Conservation (phyloP, 305 asterid species). For the Solanum hybrid region DNA sequence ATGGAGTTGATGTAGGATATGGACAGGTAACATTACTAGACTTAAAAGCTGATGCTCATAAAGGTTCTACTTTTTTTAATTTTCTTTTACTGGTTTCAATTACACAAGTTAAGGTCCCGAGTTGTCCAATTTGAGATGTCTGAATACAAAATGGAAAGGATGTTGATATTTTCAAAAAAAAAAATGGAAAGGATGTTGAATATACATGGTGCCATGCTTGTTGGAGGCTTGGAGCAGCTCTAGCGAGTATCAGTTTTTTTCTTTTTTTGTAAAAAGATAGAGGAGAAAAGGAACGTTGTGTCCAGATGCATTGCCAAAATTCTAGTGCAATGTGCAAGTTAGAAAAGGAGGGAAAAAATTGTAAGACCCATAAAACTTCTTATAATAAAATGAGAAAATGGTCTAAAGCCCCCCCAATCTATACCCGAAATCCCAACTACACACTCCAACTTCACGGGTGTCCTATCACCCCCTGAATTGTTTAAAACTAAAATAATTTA, state of each 20-base stretch:
- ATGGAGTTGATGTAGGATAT: slow-evolving; percentile 98
- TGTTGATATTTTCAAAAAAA: no score
- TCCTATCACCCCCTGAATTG: no score
- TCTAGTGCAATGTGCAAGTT: not conserved
- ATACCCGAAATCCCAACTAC: no score
- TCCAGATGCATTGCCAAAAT: not conserved
- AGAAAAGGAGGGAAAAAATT: not conserved
- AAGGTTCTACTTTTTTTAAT: not conserved
- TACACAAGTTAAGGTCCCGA: not conserved
- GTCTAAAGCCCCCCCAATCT: no score
- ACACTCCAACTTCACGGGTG: no score
- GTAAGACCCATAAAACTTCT: not conserved
- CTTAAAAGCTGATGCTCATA: not conserved
- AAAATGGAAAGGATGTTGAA: not conserved
- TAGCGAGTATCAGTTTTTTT: not conserved
- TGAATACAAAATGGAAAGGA: not conserved
- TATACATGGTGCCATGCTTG: not conserved
- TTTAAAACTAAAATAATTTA: no score
- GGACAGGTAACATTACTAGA: slow-evolving; percentile 57
- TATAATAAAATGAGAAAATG: not conserved
- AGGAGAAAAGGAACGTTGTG: not conserved
- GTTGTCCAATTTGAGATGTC: not conserved
- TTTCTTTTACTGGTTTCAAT: not conserved
- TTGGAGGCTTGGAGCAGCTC: not conserved
- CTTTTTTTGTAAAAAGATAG: not conserved